Base-by-base conservation (phyloP, 2,329 filamentous ascomycete genomes). In the Calonectria hongkongensis region DNA sequence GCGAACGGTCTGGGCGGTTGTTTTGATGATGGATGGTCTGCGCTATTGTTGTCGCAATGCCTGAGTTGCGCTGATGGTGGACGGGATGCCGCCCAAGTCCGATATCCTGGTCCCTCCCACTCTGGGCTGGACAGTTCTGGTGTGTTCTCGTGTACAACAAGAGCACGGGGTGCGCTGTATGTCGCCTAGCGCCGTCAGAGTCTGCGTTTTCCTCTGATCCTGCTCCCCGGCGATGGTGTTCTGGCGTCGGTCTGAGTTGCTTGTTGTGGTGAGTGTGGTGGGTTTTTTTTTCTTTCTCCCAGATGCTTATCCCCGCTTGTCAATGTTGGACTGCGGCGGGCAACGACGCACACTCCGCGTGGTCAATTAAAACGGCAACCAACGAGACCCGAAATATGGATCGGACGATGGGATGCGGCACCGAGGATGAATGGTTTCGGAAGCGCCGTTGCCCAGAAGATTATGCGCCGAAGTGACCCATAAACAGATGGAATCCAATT, bases 71-170 rank as follows among this genome's bases (percentile, higher is more conserved):
- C 21, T 54, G 63, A 27, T 12, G 21, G 33, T 41, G 36, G 48
- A 50, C 25, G 21, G 30, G 36, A 63, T 51, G 66, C 45, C 21
- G 47, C 45, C n/a, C 47, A 69, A 63, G 33, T 54, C 66, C 66
- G 66, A 69, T 69, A 64, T 69, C 56, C 66, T 54, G 58, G 66
- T 47, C 58, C 66, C 36, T 69, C 45, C 66, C 58, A 8, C 47
- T 36, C 54, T 47, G 48, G 36, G 58, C 41, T 63, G 58, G 58
- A 30, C 21, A 36, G 33, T 41, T 58, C 54, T 58, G 54, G 33
- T 41, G 54, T 25, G 54, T 60, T 60, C 36, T 21, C 36, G 54
- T 18, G 33, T 25, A 41, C 21, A 16, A 36, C 27, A 27, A 41
- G 54, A 25, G 41, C 27, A 60, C 36, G 54, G 54, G 54, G 54